A percentile compares a stretch with the other conserved stretches of the same genome.
phyloP scores from a whole-genome alignment of 176 grass and related monocot genomes.

The Juncus inflexus region DNA sequence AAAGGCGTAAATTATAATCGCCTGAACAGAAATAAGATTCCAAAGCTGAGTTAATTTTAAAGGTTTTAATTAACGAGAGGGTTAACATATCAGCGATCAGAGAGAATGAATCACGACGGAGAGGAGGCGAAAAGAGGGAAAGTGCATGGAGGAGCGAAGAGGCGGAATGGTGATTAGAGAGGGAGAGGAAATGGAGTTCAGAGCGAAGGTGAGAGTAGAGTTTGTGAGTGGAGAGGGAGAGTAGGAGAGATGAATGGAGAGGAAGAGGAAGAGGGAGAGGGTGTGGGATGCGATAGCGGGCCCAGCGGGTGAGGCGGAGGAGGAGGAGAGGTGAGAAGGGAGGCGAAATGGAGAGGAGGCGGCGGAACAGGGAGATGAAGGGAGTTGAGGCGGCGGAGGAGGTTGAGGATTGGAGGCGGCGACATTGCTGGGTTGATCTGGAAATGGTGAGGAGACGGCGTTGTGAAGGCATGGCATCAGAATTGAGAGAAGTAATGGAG shows the following conservation, averaged over 20 bases:
- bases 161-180: constrained; percentile 40
- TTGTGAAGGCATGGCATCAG: too few relatives aligned
- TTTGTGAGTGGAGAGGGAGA: constrained; percentile 47
- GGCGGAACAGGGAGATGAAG: constrained; percentile 26
- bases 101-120: constrained; percentile 33
- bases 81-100: constrained; percentile 68
- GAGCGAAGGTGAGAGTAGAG: constrained; percentile 55
- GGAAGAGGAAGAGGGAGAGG: constrained; percentile 38
- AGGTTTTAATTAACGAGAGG: constrained; percentile 37
- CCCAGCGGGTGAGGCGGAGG: too few relatives aligned
- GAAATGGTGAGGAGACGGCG: too few relatives aligned
- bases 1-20: constrained; percentile 44
- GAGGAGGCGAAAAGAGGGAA: constrained; percentile 18
- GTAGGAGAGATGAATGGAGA: constrained; percentile 64
- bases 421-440: constrained; percentile 10
- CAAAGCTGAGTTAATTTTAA: constrained; percentile 31
- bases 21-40: constrained; percentile 50
- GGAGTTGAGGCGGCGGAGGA: constrained; percentile 1
- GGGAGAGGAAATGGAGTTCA: constrained; percentile 55
- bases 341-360: constrained; percentile 53
- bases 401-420: constrained; percentile 36
- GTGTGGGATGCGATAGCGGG: too few relatives aligned
- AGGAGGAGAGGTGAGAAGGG: constrained; percentile 34
- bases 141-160: constrained; percentile 51
- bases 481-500: too few relatives aligned